Evolutionary conservation across 2,329 filamentous ascomycete genomes (phyloP), one percentile per base, ranked within the genome.

Genomic region (Teratosphaeria gauchensis): DNA sequence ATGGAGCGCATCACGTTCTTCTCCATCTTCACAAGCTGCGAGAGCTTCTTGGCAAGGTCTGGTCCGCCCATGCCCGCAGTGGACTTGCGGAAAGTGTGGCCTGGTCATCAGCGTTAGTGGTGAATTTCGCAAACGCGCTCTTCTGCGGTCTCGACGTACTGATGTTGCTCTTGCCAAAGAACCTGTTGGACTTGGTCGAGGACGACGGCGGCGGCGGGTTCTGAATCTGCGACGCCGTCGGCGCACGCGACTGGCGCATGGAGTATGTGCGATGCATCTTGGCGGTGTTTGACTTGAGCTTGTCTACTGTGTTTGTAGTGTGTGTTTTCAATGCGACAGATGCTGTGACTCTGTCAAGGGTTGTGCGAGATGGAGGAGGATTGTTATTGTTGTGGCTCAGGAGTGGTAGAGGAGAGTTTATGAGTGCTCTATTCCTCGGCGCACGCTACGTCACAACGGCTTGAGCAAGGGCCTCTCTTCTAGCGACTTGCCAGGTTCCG

Each of bases 1-100:
- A 97, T 86, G 74, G 91, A 96, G 75, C 94, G 90, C 94, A 99
- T 99, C 59, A 96, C 90, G 73, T 99, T 97, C 86, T 99, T 99
- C 80, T 99, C 94, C 94, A 99, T 99, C 84, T 99, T 99, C 64
- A 99, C 94, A 56, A 99, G 84, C 79, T 95, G 90, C 48, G 92
- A 90, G 63, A 99, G 86, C 83, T 99, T 99, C 84, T 96, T 96
- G 60, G 94, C 88, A 60, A 99, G 86, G 70, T 99, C 94, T 59
- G 92, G 85, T 38, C 85, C 85, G 69, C 90, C 91, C 68, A 88
- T 86, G 66, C 88, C 89, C 63, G 88, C 87, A 57, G 86, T 82
- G 71, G 87, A 87, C 71, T 85, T 83, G 68, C 89, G 84, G 73
- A 91, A 84, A 51, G 80, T 83, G 80, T 89, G 84, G 71, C 86